Evolutionary conservation across 2,329 filamentous ascomycete species (phyloP), one percentile per base, ranked within the genome.

Genomic region (Hypoxylon sp.): DNA sequence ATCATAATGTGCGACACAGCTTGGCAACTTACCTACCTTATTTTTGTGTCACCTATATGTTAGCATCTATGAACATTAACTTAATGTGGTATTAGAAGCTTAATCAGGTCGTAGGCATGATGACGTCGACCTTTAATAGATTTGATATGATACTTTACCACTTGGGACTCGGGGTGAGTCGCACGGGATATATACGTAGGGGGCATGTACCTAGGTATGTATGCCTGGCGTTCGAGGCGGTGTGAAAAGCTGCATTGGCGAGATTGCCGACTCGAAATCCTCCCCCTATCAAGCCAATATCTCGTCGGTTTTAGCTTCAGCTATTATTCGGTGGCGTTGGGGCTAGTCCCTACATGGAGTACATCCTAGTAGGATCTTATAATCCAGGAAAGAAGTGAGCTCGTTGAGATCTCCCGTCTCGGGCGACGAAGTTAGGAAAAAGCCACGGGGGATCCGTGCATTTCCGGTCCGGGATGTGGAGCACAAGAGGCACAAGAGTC

Each of bases 21-120:
- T n/a, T 30, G 17, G 22, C 4, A 30, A 19, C 19, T 6, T 41
- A 26, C 4, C 5, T 43, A 39, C 2, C 17, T 43, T 4, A 20
- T 54, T 22, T 30, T 52, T 56, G 52, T 61, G 48, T 43, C 53
- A 56, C 53, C 24, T 24, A n/a, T 3, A 48, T 56, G 11, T 34
- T 13, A 34, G 53, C 47, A 56, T 53, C 39, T 39, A 37, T 32
- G 2, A 19, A 20, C 34, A 39, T 15, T 20, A n/a, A 10, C 22
- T 6, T 26, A 6, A 26, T 28, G 15, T 26, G 3, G 17, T 47
- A 24, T 26, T 28, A 24, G 13, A 24, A 28, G 24, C 20, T 41
- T 41, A 6, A 41, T n/a, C 37, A 3, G 37, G 17, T 41, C 37
- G 17, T 19, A n/a, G 37, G n/a, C n/a, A 41, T 41, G n/a, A 41